These are phyloP conservation scores for Rasamsonia emersonii DNA, from an alignment of 2,329 filamentous ascomycete genomes.

Conservation along the genomic window DNA sequence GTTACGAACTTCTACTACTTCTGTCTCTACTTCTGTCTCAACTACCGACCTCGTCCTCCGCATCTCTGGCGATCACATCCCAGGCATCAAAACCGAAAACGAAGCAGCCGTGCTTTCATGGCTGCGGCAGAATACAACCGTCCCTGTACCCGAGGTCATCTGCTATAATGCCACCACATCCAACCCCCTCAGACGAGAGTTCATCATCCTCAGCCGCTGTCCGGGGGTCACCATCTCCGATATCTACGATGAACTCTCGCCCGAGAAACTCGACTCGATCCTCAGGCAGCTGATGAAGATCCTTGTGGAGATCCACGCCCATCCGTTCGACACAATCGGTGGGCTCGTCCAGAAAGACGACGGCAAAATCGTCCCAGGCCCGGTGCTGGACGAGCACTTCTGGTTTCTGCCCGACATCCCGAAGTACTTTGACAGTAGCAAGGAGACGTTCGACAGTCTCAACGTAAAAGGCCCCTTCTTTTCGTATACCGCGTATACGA, in stretches of 20 bases:
- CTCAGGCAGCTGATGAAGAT: slow-evolving; percentile 22
- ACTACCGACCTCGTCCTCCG: slow-evolving; percentile 20
- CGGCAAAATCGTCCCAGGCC: slow-evolving; percentile 13
- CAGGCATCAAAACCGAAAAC: slow-evolving; percentile 29
- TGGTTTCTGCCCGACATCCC: slow-evolving; percentile 26
- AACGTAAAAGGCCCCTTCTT: slow-evolving; percentile 11
- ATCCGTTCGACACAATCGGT: slow-evolving; percentile 18
- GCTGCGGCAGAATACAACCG: slow-evolving; percentile 21
- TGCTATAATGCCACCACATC: slow-evolving; percentile 16
- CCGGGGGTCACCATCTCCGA: slow-evolving; percentile 20
- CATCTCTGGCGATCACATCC: slow-evolving; percentile 27
- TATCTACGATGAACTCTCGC: slow-evolving; percentile 18
- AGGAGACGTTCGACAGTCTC: slow-evolving; percentile 5
- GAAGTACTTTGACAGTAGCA: slow-evolving; percentile 17
- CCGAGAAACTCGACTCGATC: slow-evolving; percentile 12
- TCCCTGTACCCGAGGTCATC: slow-evolving; percentile 28
- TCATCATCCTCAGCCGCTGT: slow-evolving; percentile 21
- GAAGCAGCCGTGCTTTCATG: slow-evolving; percentile 29
- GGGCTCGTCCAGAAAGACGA: slow-evolving; percentile 13
- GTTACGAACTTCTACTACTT: not conserved
- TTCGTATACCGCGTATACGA: slow-evolving; percentile 19
- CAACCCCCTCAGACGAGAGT: slow-evolving; percentile 26
- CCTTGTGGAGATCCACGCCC: slow-evolving; percentile 21
- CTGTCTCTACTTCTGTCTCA: not conserved
- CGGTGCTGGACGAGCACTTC: slow-evolving; percentile 28